phyloP scores from a whole-genome alignment of 768 basidiomycete genomes.

The Psilocybe cyanescens region DNA sequence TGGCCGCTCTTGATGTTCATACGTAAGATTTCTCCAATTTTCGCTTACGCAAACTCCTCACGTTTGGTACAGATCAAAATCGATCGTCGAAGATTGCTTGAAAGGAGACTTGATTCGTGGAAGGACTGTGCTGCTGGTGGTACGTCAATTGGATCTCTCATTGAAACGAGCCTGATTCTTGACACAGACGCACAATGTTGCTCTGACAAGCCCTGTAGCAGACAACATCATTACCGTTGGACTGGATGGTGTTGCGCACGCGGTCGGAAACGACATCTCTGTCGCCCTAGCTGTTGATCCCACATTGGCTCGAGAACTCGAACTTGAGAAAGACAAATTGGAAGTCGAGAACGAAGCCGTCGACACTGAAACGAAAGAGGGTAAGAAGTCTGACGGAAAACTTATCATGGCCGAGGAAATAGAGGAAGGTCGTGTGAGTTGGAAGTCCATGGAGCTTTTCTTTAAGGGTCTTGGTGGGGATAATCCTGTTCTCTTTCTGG shows the following conservation, averaged over 20 bases:
- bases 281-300: constrained; percentile 47
- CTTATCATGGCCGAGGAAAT: constrained; percentile 69
- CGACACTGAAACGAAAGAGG: constrained; percentile 28
- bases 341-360: constrained; percentile 32
- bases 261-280: constrained; percentile 47
- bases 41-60: no score
- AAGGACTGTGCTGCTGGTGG: constrained; percentile 87
- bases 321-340: constrained; percentile 26
- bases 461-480: constrained; percentile 41
- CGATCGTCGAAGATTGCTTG: constrained; percentile 80
- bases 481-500: constrained; percentile 37
- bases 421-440: constrained; percentile 36
- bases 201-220: constrained; percentile 57
- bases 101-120: constrained; percentile 77
- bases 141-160: constrained; percentile 27
- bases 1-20: constrained; percentile 58
- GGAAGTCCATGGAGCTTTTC: constrained; percentile 39
- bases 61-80: constrained; percentile 60
- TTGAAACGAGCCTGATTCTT: neutral
- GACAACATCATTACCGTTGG: constrained; percentile 60
- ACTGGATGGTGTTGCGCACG: constrained; percentile 51
- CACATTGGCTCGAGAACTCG: constrained; percentile 30
- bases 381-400: constrained; percentile 20
- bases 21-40: constrained; percentile 17
- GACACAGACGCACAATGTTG: constrained; percentile 52